A percentile compares a stretch with the other conserved stretches of the same genome.
These are phyloP conservation scores for Cubamyces lactineus DNA, from an alignment of 768 basidiomycete genomes.

Conservation along the genomic window DNA sequence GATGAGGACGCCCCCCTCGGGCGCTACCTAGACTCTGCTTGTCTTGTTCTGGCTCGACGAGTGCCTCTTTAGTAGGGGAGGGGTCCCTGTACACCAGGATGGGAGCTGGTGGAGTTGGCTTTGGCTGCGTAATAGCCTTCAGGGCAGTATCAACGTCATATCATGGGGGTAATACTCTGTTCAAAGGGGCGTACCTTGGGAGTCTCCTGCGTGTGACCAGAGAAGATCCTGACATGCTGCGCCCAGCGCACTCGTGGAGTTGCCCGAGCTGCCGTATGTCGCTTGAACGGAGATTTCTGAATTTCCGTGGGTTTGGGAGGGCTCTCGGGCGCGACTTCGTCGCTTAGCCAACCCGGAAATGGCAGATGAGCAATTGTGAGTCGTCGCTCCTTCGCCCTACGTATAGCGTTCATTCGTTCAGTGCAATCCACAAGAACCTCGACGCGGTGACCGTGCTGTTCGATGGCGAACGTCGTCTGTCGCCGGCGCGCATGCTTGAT, in stretches of 20 bases:
- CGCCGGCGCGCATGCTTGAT: neutral
- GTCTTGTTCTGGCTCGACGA: neutral
- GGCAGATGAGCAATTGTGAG: neutral
- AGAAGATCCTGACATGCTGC: neutral
- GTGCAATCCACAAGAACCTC: neutral
- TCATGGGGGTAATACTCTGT: no score
- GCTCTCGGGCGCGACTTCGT: neutral
- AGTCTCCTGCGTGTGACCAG: neutral
- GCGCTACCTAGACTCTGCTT: neutral
- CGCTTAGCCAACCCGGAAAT: neutral
- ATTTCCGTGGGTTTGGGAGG: neutral
- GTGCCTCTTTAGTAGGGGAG: neutral
- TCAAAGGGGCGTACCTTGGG: neutral
- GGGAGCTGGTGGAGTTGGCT: neutral
- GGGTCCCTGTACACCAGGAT: neutral
- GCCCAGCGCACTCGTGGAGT: neutral
- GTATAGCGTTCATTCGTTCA: neutral
- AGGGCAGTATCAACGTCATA: neutral
- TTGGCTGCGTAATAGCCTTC: neutral
- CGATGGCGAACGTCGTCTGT: neutral
- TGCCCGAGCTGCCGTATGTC: neutral
- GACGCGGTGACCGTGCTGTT: neutral
- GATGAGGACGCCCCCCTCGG: neutral
- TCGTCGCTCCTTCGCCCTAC: neutral
- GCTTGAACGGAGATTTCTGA: neutral